These are phyloP conservation scores for Tilletia caries DNA, from an alignment of 1,284 basidiomycete species.

Conservation along the genomic window DNA sequence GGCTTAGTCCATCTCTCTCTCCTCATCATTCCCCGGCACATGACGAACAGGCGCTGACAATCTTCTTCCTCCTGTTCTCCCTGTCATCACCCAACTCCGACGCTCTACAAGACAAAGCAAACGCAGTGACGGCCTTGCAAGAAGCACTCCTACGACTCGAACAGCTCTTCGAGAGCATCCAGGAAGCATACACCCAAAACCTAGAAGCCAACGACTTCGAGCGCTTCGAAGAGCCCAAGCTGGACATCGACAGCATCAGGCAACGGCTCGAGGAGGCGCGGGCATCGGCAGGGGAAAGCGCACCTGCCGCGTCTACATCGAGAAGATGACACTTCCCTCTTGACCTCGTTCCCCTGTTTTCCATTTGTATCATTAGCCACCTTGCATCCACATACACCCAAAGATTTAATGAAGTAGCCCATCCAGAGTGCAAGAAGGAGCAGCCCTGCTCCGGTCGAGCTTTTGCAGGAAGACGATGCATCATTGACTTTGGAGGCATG, in stretches of 20 bases:
- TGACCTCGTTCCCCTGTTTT: no score
- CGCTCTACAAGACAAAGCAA: slow-evolving; percentile 20
- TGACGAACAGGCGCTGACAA: neutral
- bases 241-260: slow-evolving; percentile 31
- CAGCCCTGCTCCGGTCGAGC: no score
- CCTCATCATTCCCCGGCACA: no score
- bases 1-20: no score
- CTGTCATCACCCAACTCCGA: slow-evolving; percentile 23
- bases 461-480: no score
- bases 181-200: slow-evolving; percentile 39
- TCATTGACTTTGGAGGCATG: no score
- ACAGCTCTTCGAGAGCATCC: slow-evolving; percentile 40
- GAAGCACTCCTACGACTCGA: slow-evolving; percentile 48
- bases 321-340: no score
- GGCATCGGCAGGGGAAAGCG: slow-evolving; percentile 28
- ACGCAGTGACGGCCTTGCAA: slow-evolving; percentile 39
- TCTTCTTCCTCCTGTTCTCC: slow-evolving; percentile 1
- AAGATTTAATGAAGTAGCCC: no score
- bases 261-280: slow-evolving; percentile 17
- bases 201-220: slow-evolving; percentile 39
- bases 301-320: slow-evolving; percentile 17
- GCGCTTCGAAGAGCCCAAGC: slow-evolving; percentile 29
- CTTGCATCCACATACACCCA: no score
- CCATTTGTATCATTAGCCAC: no score
- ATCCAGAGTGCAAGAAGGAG: no score